Percentiles rank a stretch among this genome's conserved stretches.
These are phyloP conservation scores for Pterula multifida DNA, from an alignment of 1,284 basidiomycete species.

Conservation along the genomic window DNA sequence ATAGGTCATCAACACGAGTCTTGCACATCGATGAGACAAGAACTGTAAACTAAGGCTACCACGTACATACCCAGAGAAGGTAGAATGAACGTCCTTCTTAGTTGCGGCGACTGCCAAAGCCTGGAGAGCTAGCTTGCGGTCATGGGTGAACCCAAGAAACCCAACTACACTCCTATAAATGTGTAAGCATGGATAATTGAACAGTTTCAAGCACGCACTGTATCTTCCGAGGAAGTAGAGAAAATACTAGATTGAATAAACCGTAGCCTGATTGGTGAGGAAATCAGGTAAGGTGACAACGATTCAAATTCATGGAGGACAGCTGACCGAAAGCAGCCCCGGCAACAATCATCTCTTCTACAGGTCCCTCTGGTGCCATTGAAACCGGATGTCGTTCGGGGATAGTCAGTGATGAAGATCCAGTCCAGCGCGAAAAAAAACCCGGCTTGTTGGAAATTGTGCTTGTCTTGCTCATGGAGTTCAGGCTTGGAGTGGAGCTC, in stretches of 20 bases:
- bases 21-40: slow-evolving; percentile 15
- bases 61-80: slow-evolving; percentile 60
- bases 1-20: slow-evolving; percentile 73
- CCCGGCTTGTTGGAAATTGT: slow-evolving; percentile 16
- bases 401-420: slow-evolving; percentile 9
- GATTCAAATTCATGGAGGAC: slow-evolving; percentile 6
- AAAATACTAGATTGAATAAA: slow-evolving; percentile 69
- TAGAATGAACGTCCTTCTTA: slow-evolving; percentile 54
- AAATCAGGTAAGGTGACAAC: background rate
- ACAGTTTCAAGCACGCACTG: slow-evolving; percentile 30
- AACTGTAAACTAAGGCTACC: too few relatives aligned
- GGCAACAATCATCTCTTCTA: slow-evolving; percentile 60
- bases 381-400: slow-evolving; percentile 12
- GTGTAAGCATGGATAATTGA: background rate
- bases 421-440: slow-evolving; percentile 26
- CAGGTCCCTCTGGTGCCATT: slow-evolving; percentile 31
- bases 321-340: slow-evolving; percentile 61
- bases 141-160: slow-evolving; percentile 62
- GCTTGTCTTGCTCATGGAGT: slow-evolving; percentile 15
- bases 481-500: slow-evolving; percentile 17
- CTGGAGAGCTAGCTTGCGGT: slow-evolving; percentile 52
- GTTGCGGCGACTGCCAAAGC: slow-evolving; percentile 57
- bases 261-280: slow-evolving; percentile 35
- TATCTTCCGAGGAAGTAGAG: slow-evolving; percentile 55
- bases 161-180: slow-evolving; percentile 50